phyloP scores from a whole-genome alignment of 2,329 filamentous ascomycete genomes.

The Penicillium polonicum region DNA sequence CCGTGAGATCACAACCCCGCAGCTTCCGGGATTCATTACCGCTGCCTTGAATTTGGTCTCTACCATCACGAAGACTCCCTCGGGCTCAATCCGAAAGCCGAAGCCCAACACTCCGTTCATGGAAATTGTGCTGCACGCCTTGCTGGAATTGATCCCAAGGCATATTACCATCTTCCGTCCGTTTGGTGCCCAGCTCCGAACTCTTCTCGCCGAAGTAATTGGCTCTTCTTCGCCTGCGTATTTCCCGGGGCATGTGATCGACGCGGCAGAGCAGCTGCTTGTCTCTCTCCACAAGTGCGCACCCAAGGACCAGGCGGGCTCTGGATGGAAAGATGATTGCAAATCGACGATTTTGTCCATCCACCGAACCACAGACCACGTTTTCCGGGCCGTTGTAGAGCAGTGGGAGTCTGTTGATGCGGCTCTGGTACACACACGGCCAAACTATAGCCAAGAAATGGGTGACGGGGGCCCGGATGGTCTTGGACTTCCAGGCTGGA shows the following conservation, averaged over 20 bases:
- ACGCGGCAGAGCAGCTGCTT: conserved; percentile 63
- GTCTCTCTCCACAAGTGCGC: conserved; percentile 76
- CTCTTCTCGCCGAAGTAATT: conserved; percentile 59
- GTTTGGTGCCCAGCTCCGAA: conserved; percentile 66
- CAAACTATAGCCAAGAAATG: conserved; percentile 36
- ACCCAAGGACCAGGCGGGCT: conserved; percentile 71
- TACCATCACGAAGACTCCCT: conserved; percentile 43
- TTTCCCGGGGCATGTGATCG: conserved; percentile 54
- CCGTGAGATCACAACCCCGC: conserved; percentile 84
- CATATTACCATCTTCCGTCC: conserved; percentile 83
- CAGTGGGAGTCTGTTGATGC: conserved; percentile 70
- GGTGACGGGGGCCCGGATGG: conserved; percentile 42
- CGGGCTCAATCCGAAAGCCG: conserved; percentile 36
- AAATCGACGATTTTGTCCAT: conserved; percentile 61
- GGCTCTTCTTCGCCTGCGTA: conserved; percentile 60
- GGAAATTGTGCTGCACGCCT: conserved; percentile 68
- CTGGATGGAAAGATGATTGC: conserved; percentile 74
- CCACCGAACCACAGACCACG: conserved; percentile 70
- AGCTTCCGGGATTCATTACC: conserved; percentile 70
- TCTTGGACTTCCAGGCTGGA: conserved; percentile 65
- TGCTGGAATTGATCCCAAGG: conserved; percentile 70
- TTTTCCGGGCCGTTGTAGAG: conserved; percentile 77
- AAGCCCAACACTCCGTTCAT: conserved; percentile 52
- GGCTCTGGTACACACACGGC: conserved; percentile 34
- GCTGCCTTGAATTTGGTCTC: conserved; percentile 66